Conservation (phyloP, 768 basidiomycete genomes). For the Rhizopogon vulgaris region DNA sequence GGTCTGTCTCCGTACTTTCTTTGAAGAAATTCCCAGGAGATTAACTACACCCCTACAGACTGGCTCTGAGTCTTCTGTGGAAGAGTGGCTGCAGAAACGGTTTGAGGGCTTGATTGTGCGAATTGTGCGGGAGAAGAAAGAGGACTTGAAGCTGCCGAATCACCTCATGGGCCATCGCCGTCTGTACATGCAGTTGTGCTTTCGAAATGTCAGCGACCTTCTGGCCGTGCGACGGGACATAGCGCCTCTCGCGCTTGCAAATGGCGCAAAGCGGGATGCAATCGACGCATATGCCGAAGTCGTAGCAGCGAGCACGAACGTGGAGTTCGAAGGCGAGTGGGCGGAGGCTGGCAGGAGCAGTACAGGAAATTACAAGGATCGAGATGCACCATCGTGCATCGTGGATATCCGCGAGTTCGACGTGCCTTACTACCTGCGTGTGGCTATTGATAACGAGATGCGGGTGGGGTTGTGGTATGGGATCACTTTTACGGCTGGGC, state of each 20-base stretch:
- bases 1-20: constrained; percentile 37
- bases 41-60: constrained; percentile 36
- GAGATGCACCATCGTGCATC: constrained; percentile 86
- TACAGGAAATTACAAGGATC: constrained; percentile 42
- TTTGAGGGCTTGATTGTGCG: constrained; percentile 84
- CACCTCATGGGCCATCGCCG: constrained; percentile 94
- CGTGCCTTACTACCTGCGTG: constrained; percentile 94
- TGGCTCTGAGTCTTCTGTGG: constrained; percentile 83
- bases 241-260: constrained; percentile 82
- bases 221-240: constrained; percentile 83
- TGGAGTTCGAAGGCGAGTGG: constrained; percentile 66
- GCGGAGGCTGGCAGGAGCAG: constrained; percentile 38
- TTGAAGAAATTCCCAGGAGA: no score
- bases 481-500: constrained; percentile 76
- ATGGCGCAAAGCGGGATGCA: constrained; percentile 88
- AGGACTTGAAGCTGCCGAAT: constrained; percentile 93
- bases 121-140: constrained; percentile 77
- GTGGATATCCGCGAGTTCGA: constrained; percentile 95
- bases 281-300: constrained; percentile 98
- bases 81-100: constrained; percentile 93
- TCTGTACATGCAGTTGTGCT: constrained; percentile 82
- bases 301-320: constrained; percentile 63
- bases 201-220: constrained; percentile 91
- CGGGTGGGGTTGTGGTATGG: constrained; percentile 98
- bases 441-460: constrained; percentile 98